These are phyloP conservation scores for Pseudopyricularia cyperi DNA, from an alignment of 2,329 filamentous ascomycete genomes.

Conservation along the genomic window DNA sequence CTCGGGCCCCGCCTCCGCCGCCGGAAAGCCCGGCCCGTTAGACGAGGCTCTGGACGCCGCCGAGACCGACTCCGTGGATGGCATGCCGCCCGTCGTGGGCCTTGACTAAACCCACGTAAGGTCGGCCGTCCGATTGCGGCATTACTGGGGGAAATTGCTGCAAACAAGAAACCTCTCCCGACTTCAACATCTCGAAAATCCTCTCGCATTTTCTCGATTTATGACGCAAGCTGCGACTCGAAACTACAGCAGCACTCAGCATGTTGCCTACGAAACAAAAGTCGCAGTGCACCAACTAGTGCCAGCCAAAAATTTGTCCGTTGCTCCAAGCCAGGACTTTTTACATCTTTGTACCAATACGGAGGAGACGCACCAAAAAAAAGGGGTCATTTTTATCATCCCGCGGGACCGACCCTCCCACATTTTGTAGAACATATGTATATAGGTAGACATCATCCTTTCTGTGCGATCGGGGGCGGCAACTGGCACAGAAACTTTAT, in stretches of 20 bases:
- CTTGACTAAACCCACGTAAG: slow-evolving; percentile 30
- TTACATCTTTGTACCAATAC: background rate
- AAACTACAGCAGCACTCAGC: no score
- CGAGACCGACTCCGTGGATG: slow-evolving; percentile 9
- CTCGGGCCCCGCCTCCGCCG: background rate
- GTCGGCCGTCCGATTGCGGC: background rate
- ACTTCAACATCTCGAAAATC: no score
- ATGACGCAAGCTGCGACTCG: no score
- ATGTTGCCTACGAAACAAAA: background rate
- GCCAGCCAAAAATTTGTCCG: background rate
- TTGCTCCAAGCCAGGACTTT: background rate
- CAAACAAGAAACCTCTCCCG: no score
- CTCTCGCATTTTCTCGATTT: no score
- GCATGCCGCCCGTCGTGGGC: slow-evolving; percentile 34
- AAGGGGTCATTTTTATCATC: background rate
- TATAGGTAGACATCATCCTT: slow-evolving; percentile 1
- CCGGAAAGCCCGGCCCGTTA: background rate
- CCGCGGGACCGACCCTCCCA: background rate
- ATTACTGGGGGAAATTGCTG: no score
- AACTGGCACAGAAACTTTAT: background rate
- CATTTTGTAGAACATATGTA: slow-evolving; percentile 3
- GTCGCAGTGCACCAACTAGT: background rate
- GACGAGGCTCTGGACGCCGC: background rate
- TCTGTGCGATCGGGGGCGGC: slow-evolving; percentile 1
- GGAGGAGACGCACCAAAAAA: background rate